Percentiles rank a stretch among this genome's conserved stretches.
phyloP scores from a whole-genome alignment of 225 moss, liverwort and hornwort genomes.

The Polytrichum formosum region DNA sequence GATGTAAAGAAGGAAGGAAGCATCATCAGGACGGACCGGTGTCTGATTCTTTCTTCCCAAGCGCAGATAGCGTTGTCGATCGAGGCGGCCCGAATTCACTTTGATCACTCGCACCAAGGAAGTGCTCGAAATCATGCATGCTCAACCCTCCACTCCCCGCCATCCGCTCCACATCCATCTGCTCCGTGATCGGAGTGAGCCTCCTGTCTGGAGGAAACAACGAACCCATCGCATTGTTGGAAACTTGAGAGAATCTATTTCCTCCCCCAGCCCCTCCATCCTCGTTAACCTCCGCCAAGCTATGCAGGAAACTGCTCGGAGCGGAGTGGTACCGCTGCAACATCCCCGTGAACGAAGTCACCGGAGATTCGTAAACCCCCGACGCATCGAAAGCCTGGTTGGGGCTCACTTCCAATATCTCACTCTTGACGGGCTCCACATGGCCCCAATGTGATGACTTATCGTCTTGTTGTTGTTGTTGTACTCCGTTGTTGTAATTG shows the following conservation, averaged over 20 bases:
- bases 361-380: conserved; percentile 20
- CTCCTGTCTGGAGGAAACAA: conserved; percentile 24
- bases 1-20: no score
- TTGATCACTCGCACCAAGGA: conserved; percentile 23
- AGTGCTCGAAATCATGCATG: conserved; percentile 37
- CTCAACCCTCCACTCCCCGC: conserved; percentile 15
- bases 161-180: conserved; percentile 43
- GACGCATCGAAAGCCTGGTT: conserved; percentile 5
- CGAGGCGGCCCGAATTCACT: conserved; percentile 24
- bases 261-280: neutral
- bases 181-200: conserved; percentile 43
- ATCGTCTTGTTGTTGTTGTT: conserved; percentile 13
- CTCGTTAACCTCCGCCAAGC: conserved; percentile 20
- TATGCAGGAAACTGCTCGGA: conserved; percentile 38
- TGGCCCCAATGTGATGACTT: conserved; percentile 11
- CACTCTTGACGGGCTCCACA: conserved; percentile 35
- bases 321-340: conserved; percentile 55
- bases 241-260: conserved; percentile 6
- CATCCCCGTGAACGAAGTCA: neutral
- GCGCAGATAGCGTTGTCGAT: conserved; percentile 26
- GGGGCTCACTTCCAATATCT: conserved; percentile 25
- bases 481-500: conserved; percentile 14
- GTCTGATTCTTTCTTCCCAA: conserved; percentile 29
- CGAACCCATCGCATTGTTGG: conserved; percentile 16
- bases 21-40: conserved; percentile 5